Conservation (phyloP, 768 basidiomycete species). For the Hysterangium stoloniferum region DNA sequence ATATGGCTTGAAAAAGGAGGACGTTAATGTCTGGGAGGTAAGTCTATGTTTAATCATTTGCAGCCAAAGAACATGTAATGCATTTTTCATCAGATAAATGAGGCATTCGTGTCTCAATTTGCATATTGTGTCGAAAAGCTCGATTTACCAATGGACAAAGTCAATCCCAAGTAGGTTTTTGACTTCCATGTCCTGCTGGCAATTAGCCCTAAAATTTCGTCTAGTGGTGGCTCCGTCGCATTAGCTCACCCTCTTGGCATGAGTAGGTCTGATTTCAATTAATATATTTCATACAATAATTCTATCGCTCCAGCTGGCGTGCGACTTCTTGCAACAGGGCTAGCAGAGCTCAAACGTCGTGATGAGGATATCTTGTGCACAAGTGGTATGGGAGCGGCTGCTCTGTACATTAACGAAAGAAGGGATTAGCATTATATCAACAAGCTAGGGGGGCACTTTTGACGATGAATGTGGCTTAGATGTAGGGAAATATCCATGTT, state of each 20-base stretch:
- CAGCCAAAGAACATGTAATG: not conserved
- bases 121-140: conserved; percentile 81
- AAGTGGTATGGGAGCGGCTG: conserved; percentile 85
- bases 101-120: conserved; percentile 83
- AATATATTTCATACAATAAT: not conserved
- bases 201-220: conserved; percentile 25
- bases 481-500: too few relatives aligned
- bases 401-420: conserved; percentile 69
- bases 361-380: conserved; percentile 70
- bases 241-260: conserved; percentile 77
- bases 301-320: conserved; percentile 51
- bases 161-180: conserved; percentile 70
- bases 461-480: too few relatives aligned
- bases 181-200: conserved; percentile 26
- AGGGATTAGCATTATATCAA: not conserved
- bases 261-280: conserved; percentile 50
- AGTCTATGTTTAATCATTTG: conserved; percentile 6
- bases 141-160: conserved; percentile 64
- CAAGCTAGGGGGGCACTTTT: too few relatives aligned
- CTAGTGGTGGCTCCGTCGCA: conserved; percentile 79
- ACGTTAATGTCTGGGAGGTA: conserved; percentile 73
- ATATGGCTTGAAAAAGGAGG: conserved; percentile 56
- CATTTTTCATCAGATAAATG: conserved; percentile 55
- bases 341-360: conserved; percentile 68
- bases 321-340: conserved; percentile 83